Base-by-base conservation (phyloP, 306 rosid genomes). In the Vigna trinervia region DNA sequence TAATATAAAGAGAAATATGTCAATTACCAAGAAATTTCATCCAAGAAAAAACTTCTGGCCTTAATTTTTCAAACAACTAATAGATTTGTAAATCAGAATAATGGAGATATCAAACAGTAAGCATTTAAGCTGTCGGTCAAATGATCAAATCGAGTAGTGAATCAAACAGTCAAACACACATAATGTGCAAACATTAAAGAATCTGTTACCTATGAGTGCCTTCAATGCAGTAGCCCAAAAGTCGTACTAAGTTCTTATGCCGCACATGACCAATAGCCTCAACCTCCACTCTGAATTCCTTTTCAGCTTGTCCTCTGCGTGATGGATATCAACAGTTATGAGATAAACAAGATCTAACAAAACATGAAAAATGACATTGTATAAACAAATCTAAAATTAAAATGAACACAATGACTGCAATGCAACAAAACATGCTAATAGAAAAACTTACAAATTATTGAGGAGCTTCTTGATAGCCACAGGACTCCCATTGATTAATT, bases 211-310 rank as follows among this genome's bases (percentile, higher is more conserved):
- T 87, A 70, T 90, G 92, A 5, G 88, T 90, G 68, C 97, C 97
- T 89, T 93, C 97, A 13, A 93, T 67, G 82, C 97, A 90, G 78
- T 84, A 93, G 32, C 97, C 97, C 67, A 93, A 71, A 73, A 93
- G 91, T 50, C 97, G 85, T 82, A 90, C 96, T 82, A 93, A 84
- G 82, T 93, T 90, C 84, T 93, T 93, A 73, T 93, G 97, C 69
- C 98, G 86, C 59, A 93, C 94, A 41, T 93, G 96, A 62, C 98
- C 96, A 52, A 93, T 89, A 32, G 98, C 98, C 85, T 90, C 98
- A 77, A 89, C 98, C 86, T 90, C 98, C 66, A 79, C 83, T 58
- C 83, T 62, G 74, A 79, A 79, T 41, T 79, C 83, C 67, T 79
- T 79, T 62, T 93, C 96, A 19, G 98, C 98, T 83, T 93, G 96